Base-by-base conservation (phyloP, 192 early-diverging fungal species). In the Backusella mclennaniae region DNA sequence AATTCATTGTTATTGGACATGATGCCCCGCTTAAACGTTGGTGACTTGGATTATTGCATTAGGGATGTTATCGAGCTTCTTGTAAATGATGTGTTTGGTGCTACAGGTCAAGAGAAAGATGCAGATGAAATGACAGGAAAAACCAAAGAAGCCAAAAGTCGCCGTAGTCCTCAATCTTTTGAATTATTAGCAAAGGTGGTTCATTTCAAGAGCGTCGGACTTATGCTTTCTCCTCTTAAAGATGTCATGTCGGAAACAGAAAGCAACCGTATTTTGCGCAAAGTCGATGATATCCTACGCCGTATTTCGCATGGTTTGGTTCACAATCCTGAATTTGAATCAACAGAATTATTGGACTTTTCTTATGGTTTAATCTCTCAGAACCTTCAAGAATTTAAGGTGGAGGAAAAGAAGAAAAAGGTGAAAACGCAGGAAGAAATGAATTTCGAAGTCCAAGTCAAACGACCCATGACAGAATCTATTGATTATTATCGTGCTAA, bases 81-180 rank as follows among this genome's bases (percentile, higher is more conserved):
- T 19, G 81, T 95, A 6, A 90, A 93, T 76, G 98, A 99, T 78
- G 90, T 99, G 36, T 99, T 99, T 89, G 98, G 98, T 3, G 87
- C 92, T 38, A 84, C 91, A 31, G 96, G 92, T 35, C 86, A 91
- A 75, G 98, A 99, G 76, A 94, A 96, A 77, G 95, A 98, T 71
- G 89, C 93, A 0, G 90, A 94, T 75, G 98, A 96, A 73, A 93
- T 97, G 77, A 92, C 88, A 15, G 91, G 91, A 31, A 98, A 96
- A 82, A 94, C 93, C 77, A 92, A 92, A 75, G 98, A 99, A 79
- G 95, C 95, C 72, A 95, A 94, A 76, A 89, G 91, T 6, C 90
- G 89, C 35, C 93, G 94, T 69, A 93, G 93, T 78, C 93, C 90
- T 56, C 95, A 96, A 63, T 90, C 96, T 17, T 93, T 98, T 71